A percentile compares a stretch with the other conserved stretches of the same genome.
Conservation (phyloP, 148 eudicot genomes). For the Heliosperma pusillum region DNA sequence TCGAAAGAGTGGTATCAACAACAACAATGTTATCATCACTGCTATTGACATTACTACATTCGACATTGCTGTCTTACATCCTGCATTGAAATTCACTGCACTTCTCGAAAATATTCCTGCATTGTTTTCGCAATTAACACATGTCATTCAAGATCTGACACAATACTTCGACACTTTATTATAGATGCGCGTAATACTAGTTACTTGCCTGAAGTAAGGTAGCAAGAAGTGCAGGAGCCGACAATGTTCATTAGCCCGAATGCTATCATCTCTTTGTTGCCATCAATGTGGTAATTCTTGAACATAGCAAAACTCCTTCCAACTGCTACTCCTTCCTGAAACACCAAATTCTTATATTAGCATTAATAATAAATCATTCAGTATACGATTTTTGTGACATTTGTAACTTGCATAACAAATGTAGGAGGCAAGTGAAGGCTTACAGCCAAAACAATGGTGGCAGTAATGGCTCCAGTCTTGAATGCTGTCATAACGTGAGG, state of each 20-base stretch:
- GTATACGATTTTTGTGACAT: no score
- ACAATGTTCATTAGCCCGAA: constrained; percentile 66
- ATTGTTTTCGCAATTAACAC: neutral
- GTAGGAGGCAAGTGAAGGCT: constrained; percentile 4
- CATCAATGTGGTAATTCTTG: constrained; percentile 64
- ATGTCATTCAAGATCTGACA: no score
- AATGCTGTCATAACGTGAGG: constrained; percentile 36
- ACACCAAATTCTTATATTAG: neutral
- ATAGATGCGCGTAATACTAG: neutral
- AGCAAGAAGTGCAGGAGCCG: constrained; percentile 73
- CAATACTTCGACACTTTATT: no score
- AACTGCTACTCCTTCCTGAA: constrained; percentile 66
- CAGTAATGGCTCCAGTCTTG: constrained; percentile 51
- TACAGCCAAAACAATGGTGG: constrained; percentile 52
- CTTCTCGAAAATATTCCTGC: constrained; percentile 65
- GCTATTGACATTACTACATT: constrained; percentile 62
- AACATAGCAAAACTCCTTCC: constrained; percentile 63
- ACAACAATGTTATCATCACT: constrained; percentile 52
- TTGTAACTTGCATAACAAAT: no score
- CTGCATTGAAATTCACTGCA: constrained; percentile 69
- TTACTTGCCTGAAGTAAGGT: constrained; percentile 52
- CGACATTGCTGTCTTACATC: constrained; percentile 54
- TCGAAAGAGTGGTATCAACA: constrained; percentile 53
- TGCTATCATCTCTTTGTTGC: constrained; percentile 76
- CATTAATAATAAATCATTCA: no score